Evolutionary conservation across 2,329 filamentous ascomycete genomes (phyloP).

Genomic region (Aspergillaceae sp.): DNA sequence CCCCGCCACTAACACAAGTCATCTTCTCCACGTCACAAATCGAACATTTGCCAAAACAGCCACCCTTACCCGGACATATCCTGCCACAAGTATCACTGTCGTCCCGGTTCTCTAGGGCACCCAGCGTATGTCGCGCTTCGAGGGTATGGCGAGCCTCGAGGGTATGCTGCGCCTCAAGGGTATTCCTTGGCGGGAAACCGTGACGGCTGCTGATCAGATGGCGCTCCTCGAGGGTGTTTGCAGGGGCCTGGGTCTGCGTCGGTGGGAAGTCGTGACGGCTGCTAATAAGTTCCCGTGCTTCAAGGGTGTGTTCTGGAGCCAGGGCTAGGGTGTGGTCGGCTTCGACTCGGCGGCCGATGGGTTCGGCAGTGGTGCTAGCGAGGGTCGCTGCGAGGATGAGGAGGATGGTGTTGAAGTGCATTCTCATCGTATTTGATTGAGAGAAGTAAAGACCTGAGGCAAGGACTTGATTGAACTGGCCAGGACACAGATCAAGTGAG

Average conservation of each 20-base stretch:
- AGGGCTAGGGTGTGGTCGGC: too few relatives aligned
- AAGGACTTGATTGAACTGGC: not conserved
- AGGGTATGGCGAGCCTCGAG: not conserved
- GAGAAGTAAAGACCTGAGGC: not conserved
- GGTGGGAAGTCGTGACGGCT: too few relatives aligned
- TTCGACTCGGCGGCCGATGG: too few relatives aligned
- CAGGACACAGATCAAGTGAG: too few relatives aligned
- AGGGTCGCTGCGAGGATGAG: not conserved
- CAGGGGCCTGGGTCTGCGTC: too few relatives aligned
- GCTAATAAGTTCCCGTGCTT: too few relatives aligned
- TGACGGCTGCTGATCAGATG: too few relatives aligned
- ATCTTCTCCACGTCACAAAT: not conserved
- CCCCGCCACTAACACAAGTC: not conserved
- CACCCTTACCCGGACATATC: conserved; percentile 1
- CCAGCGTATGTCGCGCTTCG: not conserved
- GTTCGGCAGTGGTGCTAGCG: too few relatives aligned
- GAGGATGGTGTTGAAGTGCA: not conserved
- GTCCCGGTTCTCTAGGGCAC: not conserved
- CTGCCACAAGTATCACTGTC: conserved; percentile 1
- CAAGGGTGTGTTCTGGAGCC: too few relatives aligned
- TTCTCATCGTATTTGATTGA: not conserved
- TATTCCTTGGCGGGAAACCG: too few relatives aligned
- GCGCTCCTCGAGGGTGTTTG: too few relatives aligned
- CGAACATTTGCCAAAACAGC: conserved; percentile 4
- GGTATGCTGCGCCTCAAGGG: too few relatives aligned